Evolutionary conservation across 2,329 filamentous ascomycete species (phyloP).

Genomic region (Ophiosphaerella narmari): DNA sequence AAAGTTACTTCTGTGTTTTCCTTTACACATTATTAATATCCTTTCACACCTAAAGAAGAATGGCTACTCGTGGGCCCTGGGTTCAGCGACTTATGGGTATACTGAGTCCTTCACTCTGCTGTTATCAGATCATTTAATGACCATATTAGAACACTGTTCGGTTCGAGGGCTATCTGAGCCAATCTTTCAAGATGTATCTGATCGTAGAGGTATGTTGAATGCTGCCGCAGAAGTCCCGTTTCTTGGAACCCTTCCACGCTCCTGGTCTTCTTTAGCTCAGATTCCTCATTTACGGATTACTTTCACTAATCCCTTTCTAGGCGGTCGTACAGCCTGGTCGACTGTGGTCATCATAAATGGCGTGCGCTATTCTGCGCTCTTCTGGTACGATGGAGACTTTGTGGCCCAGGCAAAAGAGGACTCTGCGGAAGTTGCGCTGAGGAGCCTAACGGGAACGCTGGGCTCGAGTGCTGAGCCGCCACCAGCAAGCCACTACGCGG

Average conservation of each 20-base stretch:
- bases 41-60: background rate
- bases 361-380: slow-evolving; percentile 35
- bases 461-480: slow-evolving; percentile 20
- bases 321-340: slow-evolving; percentile 46
- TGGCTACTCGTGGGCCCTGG: slow-evolving; percentile 14
- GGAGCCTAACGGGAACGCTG: slow-evolving; percentile 1
- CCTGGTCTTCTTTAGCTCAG: background rate
- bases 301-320: slow-evolving; percentile 18
- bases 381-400: slow-evolving; percentile 44
- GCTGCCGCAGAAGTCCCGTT: no score
- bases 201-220: slow-evolving; percentile 39
- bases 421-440: slow-evolving; percentile 37
- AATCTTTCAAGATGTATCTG: slow-evolving; percentile 42
- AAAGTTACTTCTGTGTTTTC: background rate
- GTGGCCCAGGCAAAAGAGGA: slow-evolving; percentile 44
- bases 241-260: background rate
- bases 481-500: slow-evolving; percentile 28
- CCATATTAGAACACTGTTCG: slow-evolving; percentile 38
- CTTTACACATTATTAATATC: background rate
- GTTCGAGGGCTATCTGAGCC: slow-evolving; percentile 30
- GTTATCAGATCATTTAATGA: background rate
- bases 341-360: slow-evolving; percentile 35
- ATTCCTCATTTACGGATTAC: background rate
- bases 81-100: slow-evolving; percentile 36
- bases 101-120: background rate